Evolutionary conservation across 257 asterid genomes (phyloP).

Genomic region (Ilex asprella): DNA sequence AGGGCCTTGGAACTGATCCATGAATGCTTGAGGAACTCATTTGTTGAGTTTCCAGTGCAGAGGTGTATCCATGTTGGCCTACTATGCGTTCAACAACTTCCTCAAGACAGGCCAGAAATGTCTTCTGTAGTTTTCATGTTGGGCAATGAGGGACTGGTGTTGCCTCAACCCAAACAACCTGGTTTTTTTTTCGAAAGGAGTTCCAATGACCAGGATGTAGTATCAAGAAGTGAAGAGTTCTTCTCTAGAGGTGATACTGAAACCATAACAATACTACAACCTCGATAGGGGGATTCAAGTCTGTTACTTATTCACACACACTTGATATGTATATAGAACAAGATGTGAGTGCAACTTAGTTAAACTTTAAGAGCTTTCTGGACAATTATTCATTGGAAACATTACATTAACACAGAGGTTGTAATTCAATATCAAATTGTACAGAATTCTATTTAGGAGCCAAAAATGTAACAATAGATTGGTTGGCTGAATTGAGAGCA

Average conservation of each 20-base stretch:
- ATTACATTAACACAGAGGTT: no score
- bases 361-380: no score
- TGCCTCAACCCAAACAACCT: constrained; percentile 40
- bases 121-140: constrained; percentile 34
- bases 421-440: no score
- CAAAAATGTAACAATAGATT: no score
- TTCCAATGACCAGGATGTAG: constrained; percentile 1
- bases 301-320: no score
- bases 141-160: constrained; percentile 15
- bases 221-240: constrained; percentile 10
- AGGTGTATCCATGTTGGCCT: constrained; percentile 33
- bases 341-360: no score
- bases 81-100: constrained; percentile 33
- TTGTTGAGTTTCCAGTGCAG: constrained; percentile 9
- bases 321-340: no score
- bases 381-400: no score
- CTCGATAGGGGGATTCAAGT: constrained; percentile 1
- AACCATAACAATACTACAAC: constrained; percentile 16
- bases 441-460: no score
- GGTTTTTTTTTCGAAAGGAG: constrained; percentile 29
- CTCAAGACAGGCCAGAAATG: constrained; percentile 47
- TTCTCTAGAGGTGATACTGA: no score
- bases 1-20: constrained; percentile 22
- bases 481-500: no score
- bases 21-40: constrained; percentile 6